Evolutionary conservation across 2,329 filamentous ascomycete genomes (phyloP), one percentile per base, ranked within the genome.

Genomic region (Penicillium sp.): DNA sequence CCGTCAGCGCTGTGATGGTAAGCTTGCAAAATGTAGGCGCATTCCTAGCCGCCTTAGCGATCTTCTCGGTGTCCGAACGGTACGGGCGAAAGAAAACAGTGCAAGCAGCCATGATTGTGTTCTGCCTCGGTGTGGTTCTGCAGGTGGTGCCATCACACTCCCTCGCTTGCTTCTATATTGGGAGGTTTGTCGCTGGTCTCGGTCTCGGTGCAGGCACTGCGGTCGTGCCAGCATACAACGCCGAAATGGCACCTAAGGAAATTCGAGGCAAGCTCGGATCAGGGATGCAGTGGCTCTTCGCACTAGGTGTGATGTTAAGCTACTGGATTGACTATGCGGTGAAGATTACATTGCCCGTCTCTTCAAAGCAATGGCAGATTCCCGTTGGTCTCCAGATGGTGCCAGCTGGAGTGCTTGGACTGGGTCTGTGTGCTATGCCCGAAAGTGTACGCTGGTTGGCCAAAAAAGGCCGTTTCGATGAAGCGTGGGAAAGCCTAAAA

Each of bases 321-420:
- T 70, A 71, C 48, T 71, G 69, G 69, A 72, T 78, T 34, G 73
- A 77, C 57, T 78, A 79, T 49, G 76, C 64, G 3, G 74, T 76
- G 4, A 55, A 65, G 12, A 61, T 67, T 33, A 66, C 72, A 29
- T 56, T 77, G 8, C 53, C 61, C 0, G 41, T 64, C 2, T 67
- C 61, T 2, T 73, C 72, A 0, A 61, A 59, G 13, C 75, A 79
- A 54, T 79, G 76, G 76, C 75, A 75, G 49, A 70, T 78, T 8
- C 75, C 76, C 0, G 57, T 67, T 32, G 64, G 64, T 17, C 57
- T 77, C 12, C 74, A 78, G 54, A 65, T 79, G 12, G 68, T 78
- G 1, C 74, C 75, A 0, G 74, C 72, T 1, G 71, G 66, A 3
- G 60, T 78, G 3, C 61, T 78, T 3, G 73, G 70, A 0, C 43